phyloP scores from a whole-genome alignment of 2,329 filamentous ascomycete genomes.

The Grosmannia clavigera region DNA sequence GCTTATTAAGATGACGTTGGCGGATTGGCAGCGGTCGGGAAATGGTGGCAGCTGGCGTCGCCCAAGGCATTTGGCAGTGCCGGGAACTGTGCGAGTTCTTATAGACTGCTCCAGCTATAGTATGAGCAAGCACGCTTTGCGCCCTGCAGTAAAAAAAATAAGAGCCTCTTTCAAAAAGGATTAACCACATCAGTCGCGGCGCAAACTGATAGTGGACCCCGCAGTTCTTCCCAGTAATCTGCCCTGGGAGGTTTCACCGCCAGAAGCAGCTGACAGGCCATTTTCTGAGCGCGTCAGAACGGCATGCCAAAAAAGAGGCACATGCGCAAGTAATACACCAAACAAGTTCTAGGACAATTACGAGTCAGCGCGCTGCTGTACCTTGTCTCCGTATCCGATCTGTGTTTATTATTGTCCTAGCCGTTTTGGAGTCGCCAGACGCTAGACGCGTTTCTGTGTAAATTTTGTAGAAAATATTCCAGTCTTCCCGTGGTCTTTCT shows the following conservation, averaged over 20 bases:
- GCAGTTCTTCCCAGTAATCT: background rate
- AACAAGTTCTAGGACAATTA: too few relatives aligned
- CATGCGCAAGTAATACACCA: too few relatives aligned
- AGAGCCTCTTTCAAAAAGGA: background rate
- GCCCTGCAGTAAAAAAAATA: background rate
- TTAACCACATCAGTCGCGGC: background rate
- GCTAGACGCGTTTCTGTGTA: too few relatives aligned
- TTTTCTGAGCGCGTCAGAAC: background rate
- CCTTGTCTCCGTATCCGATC: too few relatives aligned
- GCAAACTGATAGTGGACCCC: background rate
- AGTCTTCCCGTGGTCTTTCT: background rate
- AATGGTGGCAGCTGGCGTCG: background rate
- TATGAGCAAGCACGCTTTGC: background rate
- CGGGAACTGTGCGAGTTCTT: background rate
- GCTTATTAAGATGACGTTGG: conserved; percentile 1
- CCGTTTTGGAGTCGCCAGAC: too few relatives aligned
- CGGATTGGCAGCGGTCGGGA: background rate
- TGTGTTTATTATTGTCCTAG: too few relatives aligned
- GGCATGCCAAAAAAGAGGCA: too few relatives aligned
- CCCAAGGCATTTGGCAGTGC: background rate
- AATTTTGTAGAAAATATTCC: too few relatives aligned
- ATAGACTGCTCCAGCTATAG: background rate
- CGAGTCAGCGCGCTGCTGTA: too few relatives aligned
- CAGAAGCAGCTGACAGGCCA: background rate
- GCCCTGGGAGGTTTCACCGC: background rate